These are phyloP conservation scores for Populus hybrid DNA, from an alignment of 441 rosid species.

Conservation along the genomic window DNA sequence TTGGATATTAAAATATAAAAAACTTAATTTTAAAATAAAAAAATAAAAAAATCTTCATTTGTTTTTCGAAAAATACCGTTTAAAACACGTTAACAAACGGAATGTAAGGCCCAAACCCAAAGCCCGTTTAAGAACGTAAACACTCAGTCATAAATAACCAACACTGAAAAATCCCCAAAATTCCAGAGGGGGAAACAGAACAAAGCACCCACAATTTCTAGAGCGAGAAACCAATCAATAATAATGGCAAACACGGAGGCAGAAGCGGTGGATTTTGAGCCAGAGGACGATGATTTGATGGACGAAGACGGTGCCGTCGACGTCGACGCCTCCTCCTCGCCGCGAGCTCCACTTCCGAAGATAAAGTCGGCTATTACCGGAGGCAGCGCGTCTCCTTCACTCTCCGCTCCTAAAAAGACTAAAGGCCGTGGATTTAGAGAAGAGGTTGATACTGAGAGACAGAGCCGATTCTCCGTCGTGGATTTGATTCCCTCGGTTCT, in stretches of 20 bases:
- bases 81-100: too few relatives aligned
- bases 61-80: too few relatives aligned
- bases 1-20: too few relatives aligned
- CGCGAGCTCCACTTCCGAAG: constrained; percentile 59
- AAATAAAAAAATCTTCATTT: too few relatives aligned
- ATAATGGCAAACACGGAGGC: constrained; percentile 46
- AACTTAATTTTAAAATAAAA: too few relatives aligned
- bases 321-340: constrained; percentile 46
- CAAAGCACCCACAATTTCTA: not conserved
- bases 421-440: constrained; percentile 92
- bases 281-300: constrained; percentile 95
- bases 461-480: constrained; percentile 66
- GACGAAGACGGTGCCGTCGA: constrained; percentile 75
- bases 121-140: too few relatives aligned
- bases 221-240: not conserved
- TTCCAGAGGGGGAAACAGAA: not conserved
- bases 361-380: constrained; percentile 78
- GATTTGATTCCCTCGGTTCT: constrained; percentile 79
- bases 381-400: constrained; percentile 44
- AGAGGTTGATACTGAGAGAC: constrained; percentile 63
- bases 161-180: not conserved
- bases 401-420: constrained; percentile 56
- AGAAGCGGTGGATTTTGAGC: constrained; percentile 90
- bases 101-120: too few relatives aligned
- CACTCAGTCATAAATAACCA: too few relatives aligned